A percentile compares a stretch with the other conserved stretches of the same genome.
Conservation (phyloP, 768 basidiomycete species). For the Rhizopogon vulgaris region DNA sequence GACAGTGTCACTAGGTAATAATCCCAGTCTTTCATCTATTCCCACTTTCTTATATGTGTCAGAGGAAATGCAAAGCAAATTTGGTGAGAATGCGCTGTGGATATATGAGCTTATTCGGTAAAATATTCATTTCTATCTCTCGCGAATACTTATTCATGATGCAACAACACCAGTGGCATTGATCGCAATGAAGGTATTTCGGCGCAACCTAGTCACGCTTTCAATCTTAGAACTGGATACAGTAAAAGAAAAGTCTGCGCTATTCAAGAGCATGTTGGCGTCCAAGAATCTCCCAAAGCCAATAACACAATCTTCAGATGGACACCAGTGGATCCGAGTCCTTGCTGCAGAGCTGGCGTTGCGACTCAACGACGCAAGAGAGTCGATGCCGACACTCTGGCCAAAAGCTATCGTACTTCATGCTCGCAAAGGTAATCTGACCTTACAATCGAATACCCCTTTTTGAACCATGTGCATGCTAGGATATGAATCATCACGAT, state of each 20-base stretch:
- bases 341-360: slow-evolving; percentile 87
- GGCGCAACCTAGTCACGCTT: not conserved
- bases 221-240: slow-evolving; percentile 7
- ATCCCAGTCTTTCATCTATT: not conserved
- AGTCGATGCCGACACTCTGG: slow-evolving; percentile 71
- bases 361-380: slow-evolving; percentile 76
- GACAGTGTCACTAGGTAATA: slow-evolving; percentile 49
- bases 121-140: slow-evolving; percentile 11
- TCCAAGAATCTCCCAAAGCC: slow-evolving; percentile 89
- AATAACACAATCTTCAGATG: slow-evolving; percentile 67
- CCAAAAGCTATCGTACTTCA: slow-evolving; percentile 87
- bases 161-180: slow-evolving; percentile 52
- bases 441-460: not conserved
- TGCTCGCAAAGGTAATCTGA: slow-evolving; percentile 55
- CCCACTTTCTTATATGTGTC: slow-evolving; percentile 3
- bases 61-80: slow-evolving; percentile 78
- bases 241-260: slow-evolving; percentile 81
- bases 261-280: slow-evolving; percentile 91
- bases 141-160: not conserved
- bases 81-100: slow-evolving; percentile 84
- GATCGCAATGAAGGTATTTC: slow-evolving; percentile 78
- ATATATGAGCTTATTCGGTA: slow-evolving; percentile 87
- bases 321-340: slow-evolving; percentile 86
- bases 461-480: slow-evolving; percentile 2
- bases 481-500: slow-evolving; percentile 65